phyloP scores from a whole-genome alignment of 768 basidiomycete species.

The Amanita jacksonii region DNA sequence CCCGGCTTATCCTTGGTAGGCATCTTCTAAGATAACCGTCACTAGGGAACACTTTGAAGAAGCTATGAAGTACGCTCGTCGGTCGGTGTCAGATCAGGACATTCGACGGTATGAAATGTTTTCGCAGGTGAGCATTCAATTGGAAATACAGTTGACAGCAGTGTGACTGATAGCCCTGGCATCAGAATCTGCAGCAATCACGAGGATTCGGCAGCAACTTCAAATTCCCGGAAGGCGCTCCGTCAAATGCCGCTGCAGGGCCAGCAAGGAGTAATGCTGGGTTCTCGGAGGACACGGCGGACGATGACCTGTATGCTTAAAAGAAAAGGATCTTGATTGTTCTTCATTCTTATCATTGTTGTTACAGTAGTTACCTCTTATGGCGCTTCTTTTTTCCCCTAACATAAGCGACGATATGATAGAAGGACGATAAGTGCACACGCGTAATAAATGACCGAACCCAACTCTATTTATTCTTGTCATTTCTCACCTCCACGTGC shows the following conservation, averaged over 20 bases:
- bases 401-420: constrained; percentile 1
- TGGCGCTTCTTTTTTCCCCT: constrained; percentile 5
- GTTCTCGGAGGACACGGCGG: constrained; percentile 78
- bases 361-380: constrained; percentile 5
- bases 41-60: constrained; percentile 93
- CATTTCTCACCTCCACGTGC: not conserved
- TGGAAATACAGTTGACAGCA: not conserved
- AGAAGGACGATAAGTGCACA: not conserved
- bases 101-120: constrained; percentile 99
- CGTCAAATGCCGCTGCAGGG: constrained; percentile 24
- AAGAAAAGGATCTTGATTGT: constrained; percentile 8
- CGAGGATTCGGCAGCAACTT: constrained; percentile 91
- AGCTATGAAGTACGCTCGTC: constrained; percentile 95
- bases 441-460: not conserved
- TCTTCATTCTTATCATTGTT: constrained; percentile 3
- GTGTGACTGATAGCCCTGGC: not conserved
- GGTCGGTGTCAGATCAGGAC: constrained; percentile 93
- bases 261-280: constrained; percentile 52
- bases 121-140: constrained; percentile 51
- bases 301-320: constrained; percentile 89
- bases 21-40: constrained; percentile 5
- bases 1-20: constrained; percentile 7
- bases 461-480: too few relatives aligned
- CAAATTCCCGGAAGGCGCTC: constrained; percentile 87
- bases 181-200: constrained; percentile 80